phyloP scores from a whole-genome alignment of 345 rosid species.

The Arabidopsis arenosa region DNA sequence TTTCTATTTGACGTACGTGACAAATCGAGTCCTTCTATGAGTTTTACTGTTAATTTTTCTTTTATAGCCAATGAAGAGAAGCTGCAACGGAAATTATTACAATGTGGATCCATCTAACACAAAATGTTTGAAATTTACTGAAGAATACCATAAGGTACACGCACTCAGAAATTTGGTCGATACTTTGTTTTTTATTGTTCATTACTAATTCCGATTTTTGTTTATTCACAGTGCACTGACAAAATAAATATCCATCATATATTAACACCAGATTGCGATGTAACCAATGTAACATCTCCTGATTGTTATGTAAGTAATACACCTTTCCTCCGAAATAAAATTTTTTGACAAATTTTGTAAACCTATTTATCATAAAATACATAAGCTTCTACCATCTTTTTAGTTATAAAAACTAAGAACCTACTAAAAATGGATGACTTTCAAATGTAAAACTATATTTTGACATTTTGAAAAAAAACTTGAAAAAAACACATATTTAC shows the following conservation, averaged over 20 bases:
- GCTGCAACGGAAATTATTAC: conserved; percentile 16
- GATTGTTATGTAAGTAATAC: conserved; percentile 21
- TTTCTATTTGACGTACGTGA: not conserved
- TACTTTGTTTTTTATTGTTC: not conserved
- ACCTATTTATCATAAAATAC: too few relatives aligned
- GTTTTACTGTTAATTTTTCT: not conserved
- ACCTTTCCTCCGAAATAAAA: too few relatives aligned
- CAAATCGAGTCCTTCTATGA: not conserved
- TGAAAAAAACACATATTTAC: not conserved
- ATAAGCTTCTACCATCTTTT: too few relatives aligned
- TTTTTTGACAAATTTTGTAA: too few relatives aligned
- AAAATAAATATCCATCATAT: not conserved
- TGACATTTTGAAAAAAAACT: not conserved
- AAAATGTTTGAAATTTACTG: conserved; percentile 19
- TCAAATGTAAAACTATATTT: not conserved
- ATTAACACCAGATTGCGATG: conserved; percentile 5
- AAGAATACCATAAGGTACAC: conserved; percentile 5
- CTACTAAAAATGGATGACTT: too few relatives aligned
- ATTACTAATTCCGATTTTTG: not conserved
- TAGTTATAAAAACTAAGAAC: too few relatives aligned
- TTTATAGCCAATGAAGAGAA: conserved; percentile 23
- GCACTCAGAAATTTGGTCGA: not conserved
- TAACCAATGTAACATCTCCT: conserved; percentile 1
- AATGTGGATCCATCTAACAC: not conserved
- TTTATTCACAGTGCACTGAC: conserved; percentile 8